Conservation (phyloP, 768 basidiomycete genomes). For the Collybiopsis luxurians region DNA sequence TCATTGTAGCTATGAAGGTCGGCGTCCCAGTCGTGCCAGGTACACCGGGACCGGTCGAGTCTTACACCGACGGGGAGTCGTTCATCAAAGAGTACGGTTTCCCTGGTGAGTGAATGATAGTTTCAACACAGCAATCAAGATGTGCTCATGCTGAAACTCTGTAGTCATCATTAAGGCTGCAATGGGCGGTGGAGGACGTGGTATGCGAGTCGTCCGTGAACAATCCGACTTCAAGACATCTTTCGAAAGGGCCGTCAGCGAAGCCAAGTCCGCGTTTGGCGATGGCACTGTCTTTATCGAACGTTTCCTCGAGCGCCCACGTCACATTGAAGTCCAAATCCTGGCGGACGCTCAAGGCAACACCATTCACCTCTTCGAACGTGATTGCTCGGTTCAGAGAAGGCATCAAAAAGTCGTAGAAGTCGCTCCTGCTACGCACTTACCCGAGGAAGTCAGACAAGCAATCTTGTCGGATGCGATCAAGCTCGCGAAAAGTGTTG, state of each 20-base stretch:
- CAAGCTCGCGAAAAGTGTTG: slow-evolving; percentile 90
- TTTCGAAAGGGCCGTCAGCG: slow-evolving; percentile 90
- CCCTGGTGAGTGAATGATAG: slow-evolving; percentile 55
- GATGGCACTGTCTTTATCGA: slow-evolving; percentile 99
- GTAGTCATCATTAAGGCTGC: slow-evolving; percentile 98
- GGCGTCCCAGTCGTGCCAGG: slow-evolving; percentile 97
- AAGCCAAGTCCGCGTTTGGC: slow-evolving; percentile 96
- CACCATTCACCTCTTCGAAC: slow-evolving; percentile 97
- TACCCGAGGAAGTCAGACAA: slow-evolving; percentile 87
- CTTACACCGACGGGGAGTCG: slow-evolving; percentile 73
- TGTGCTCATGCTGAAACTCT: background rate
- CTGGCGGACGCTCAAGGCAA: slow-evolving; percentile 91
- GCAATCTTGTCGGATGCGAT: slow-evolving; percentile 89
- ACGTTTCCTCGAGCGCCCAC: slow-evolving; percentile 92
- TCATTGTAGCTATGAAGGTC: slow-evolving; percentile 69
- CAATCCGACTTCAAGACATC: slow-evolving; percentile 86
- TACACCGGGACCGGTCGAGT: slow-evolving; percentile 86
- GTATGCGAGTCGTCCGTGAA: slow-evolving; percentile 98
- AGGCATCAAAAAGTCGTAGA: slow-evolving; percentile 99
- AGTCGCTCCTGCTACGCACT: slow-evolving; percentile 93
- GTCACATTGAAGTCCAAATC: slow-evolving; percentile 97
- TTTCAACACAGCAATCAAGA: background rate
- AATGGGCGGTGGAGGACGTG: slow-evolving; percentile 97
- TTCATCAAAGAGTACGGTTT: slow-evolving; percentile 98
- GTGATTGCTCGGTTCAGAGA: slow-evolving; percentile 98